phyloP scores from a whole-genome alignment of 2,329 filamentous ascomycete species.

The Exophiala bonariae region DNA sequence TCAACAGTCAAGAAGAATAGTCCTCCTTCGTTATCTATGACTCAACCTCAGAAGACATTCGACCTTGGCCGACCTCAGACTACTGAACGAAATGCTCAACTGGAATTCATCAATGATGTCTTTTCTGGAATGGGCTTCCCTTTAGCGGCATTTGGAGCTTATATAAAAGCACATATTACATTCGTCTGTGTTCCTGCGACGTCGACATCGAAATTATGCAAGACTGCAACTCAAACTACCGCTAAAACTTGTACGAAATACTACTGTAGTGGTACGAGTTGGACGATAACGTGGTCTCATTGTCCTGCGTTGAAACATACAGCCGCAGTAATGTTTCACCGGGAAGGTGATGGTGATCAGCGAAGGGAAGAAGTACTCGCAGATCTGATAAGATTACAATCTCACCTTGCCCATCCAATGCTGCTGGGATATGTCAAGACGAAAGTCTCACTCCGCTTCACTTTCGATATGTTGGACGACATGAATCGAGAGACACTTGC shows the following conservation, averaged over 20 bases:
- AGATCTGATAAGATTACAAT: conserved; percentile 19
- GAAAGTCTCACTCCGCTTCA: conserved; percentile 20
- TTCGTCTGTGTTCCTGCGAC: conserved; percentile 18
- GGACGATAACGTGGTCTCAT: conserved; percentile 21
- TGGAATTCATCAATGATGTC: conserved; percentile 18
- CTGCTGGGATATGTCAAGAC: conserved; percentile 25
- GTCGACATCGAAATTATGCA: conserved; percentile 2
- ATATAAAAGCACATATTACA: conserved; percentile 20
- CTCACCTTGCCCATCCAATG: conserved; percentile 23
- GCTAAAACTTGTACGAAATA: conserved; percentile 13
- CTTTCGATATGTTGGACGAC: conserved; percentile 23
- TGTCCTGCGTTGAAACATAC: conserved; percentile 16
- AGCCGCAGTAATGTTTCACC: conserved; percentile 20
- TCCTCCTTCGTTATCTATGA: not conserved
- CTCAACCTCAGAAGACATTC: conserved; percentile 2
- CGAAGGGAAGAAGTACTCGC: conserved; percentile 18
- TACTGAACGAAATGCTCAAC: conserved; percentile 9
- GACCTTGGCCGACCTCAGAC: conserved; percentile 3
- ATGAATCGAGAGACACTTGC: conserved; percentile 24
- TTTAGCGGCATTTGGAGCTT: conserved; percentile 21
- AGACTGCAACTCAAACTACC: conserved; percentile 2
- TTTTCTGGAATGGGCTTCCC: conserved; percentile 14
- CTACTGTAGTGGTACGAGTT: conserved; percentile 22
- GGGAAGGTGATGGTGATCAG: conserved; percentile 23
- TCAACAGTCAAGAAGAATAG: conserved; percentile 13